These are phyloP conservation scores for Eucalyptus erythrocorys DNA, from an alignment of 345 rosid genomes.

Conservation along the genomic window DNA sequence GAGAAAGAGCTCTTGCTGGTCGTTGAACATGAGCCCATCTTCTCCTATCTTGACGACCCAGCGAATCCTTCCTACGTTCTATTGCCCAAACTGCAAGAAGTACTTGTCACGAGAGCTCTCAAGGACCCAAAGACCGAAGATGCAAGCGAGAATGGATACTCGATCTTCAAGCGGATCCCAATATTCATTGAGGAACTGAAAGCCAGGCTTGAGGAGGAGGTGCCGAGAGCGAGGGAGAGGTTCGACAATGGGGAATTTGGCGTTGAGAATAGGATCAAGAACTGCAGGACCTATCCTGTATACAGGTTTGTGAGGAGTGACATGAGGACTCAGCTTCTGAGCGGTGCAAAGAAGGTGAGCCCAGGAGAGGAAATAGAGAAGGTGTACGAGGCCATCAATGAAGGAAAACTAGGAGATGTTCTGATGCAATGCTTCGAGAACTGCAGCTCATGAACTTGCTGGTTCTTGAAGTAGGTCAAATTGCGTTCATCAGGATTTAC, in stretches of 20 bases:
- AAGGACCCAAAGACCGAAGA: background rate
- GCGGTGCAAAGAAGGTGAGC: conserved; percentile 30
- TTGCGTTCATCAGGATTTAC: background rate
- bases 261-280: conserved; percentile 15
- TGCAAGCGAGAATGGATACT: conserved; percentile 6
- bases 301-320: conserved; percentile 32
- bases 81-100: conserved; percentile 22
- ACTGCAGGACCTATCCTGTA: conserved; percentile 29
- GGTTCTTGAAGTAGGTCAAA: background rate
- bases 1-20: conserved; percentile 33
- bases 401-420: conserved; percentile 23
- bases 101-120: conserved; percentile 15
- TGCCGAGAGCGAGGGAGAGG: conserved; percentile 16
- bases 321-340: conserved; percentile 25
- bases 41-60: conserved; percentile 36
- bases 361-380: conserved; percentile 48
- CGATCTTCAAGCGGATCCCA: conserved; percentile 22
- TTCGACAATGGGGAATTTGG: conserved; percentile 10
- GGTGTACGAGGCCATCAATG: conserved; percentile 23
- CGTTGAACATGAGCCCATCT: conserved; percentile 23
- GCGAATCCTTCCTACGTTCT: conserved; percentile 22
- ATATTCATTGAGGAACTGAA: conserved; percentile 22
- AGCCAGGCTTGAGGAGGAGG: conserved; percentile 20
- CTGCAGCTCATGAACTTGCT: background rate
- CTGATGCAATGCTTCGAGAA: conserved; percentile 12